These are phyloP conservation scores for Rhodofomes roseus DNA, from an alignment of 1,284 basidiomycete species.

Conservation along the genomic window DNA sequence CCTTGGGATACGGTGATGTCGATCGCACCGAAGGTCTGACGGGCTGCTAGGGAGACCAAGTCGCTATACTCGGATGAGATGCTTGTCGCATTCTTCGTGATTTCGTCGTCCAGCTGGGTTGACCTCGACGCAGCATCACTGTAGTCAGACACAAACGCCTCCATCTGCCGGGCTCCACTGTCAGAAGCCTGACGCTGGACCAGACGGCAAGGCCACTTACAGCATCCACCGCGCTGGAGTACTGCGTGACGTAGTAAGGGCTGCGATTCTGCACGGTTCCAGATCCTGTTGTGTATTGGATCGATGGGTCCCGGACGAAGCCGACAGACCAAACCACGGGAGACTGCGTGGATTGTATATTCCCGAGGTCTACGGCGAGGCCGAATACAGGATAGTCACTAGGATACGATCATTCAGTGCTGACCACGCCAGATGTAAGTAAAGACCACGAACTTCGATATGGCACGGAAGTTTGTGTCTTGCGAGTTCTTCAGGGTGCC, in stretches of 20 bases:
- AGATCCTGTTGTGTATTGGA: slow-evolving; percentile 14
- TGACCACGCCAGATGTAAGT: background rate
- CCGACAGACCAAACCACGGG: slow-evolving; percentile 24
- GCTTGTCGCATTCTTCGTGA: slow-evolving; percentile 17
- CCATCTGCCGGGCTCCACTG: background rate
- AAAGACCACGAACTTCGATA: slow-evolving; percentile 10
- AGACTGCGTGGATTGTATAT: slow-evolving; percentile 12
- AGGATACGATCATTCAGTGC: background rate
- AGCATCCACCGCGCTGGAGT: slow-evolving; percentile 9
- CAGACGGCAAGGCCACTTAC: slow-evolving; percentile 11
- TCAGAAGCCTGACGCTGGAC: background rate
- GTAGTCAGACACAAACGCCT: slow-evolving; percentile 22
- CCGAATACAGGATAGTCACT: slow-evolving; percentile 19
- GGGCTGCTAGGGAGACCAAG: slow-evolving; percentile 36
- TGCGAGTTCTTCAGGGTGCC: slow-evolving; percentile 12
- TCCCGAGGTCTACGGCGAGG: slow-evolving; percentile 20
- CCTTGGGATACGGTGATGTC: slow-evolving; percentile 33
- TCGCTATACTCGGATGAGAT: slow-evolving; percentile 34
- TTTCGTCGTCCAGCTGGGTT: slow-evolving; percentile 20
- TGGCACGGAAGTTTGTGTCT: slow-evolving; percentile 10
- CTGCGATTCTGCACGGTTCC: slow-evolving; percentile 21
- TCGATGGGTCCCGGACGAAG: slow-evolving; percentile 20
- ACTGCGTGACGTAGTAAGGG: slow-evolving; percentile 23
- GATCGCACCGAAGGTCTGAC: slow-evolving; percentile 38
- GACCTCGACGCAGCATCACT: slow-evolving; percentile 18